These are phyloP conservation scores for Omphalotus guepiniiformis DNA, from an alignment of 768 basidiomycete genomes.

Conservation along the genomic window DNA sequence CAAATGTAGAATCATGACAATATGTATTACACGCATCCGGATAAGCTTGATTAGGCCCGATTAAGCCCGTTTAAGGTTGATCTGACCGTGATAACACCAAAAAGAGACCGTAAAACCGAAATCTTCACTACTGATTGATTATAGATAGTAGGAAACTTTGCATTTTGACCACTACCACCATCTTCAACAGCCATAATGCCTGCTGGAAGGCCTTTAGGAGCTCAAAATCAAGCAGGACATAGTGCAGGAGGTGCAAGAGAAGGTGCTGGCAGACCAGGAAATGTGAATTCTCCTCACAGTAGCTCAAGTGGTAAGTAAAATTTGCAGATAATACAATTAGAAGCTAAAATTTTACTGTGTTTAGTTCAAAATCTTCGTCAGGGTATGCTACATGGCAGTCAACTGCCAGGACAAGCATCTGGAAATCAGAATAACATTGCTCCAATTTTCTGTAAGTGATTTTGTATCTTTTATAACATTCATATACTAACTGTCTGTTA, in stretches of 20 bases:
- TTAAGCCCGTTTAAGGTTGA: too few species aligned
- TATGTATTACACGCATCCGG: too few species aligned
- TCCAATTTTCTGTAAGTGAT: background rate
- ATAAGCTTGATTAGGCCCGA: too few species aligned
- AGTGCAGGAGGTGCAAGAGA: slow-evolving; percentile 12
- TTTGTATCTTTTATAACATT: background rate
- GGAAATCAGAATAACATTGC: background rate
- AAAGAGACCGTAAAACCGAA: too few species aligned
- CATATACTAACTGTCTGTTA: background rate
- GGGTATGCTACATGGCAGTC: background rate
- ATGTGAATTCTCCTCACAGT: background rate
- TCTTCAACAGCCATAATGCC: too few species aligned
- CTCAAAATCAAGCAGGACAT: slow-evolving; percentile 11
- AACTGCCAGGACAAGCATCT: background rate
- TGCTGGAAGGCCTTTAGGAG: slow-evolving; percentile 11
- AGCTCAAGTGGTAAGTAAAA: background rate
- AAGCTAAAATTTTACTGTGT: background rate
- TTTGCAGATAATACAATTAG: background rate
- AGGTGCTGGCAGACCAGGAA: slow-evolving; percentile 8
- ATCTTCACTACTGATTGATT: too few species aligned
- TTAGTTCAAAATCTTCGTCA: background rate
- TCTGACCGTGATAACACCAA: too few species aligned
- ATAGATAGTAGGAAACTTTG: too few species aligned
- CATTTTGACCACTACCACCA: too few species aligned
- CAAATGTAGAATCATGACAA: too few species aligned